Evolutionary conservation across 1,139 yeast genomes (phyloP).

Genomic region (Hanseniaspora uvarum): DNA sequence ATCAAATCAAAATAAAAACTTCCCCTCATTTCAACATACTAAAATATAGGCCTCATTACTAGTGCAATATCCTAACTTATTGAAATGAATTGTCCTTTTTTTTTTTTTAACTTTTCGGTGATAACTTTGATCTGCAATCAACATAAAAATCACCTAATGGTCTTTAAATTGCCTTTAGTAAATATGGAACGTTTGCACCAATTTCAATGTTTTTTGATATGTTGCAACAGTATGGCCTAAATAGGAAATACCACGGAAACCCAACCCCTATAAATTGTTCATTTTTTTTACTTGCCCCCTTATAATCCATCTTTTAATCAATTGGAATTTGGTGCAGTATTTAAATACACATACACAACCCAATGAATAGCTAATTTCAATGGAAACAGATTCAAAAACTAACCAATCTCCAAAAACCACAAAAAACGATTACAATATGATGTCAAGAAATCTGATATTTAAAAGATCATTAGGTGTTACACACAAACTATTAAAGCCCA

Average conservation of each 20-base stretch:
- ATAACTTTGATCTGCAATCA: too few species aligned
- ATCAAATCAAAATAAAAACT: too few species aligned
- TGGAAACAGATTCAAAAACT: neutral
- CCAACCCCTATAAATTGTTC: neutral
- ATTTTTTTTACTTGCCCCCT: neutral
- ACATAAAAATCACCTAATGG: too few species aligned
- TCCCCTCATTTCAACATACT: too few species aligned
- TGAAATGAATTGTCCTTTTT: neutral
- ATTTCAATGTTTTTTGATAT: too few species aligned
- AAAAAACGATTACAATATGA: neutral
- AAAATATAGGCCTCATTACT: too few species aligned
- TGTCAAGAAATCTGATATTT: neutral
- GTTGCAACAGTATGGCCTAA: neutral
- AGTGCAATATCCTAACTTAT: too few species aligned
- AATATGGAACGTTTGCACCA: too few species aligned
- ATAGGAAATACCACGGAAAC: neutral
- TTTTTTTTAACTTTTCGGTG: too few species aligned
- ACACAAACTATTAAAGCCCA: neutral
- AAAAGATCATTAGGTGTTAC: conserved; percentile 1
- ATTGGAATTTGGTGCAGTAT: neutral
- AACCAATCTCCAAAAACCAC: neutral
- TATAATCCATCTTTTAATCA: neutral
- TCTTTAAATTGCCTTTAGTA: too few species aligned
- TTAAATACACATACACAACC: neutral
- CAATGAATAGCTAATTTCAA: neutral